A percentile compares a stretch with the other conserved stretches of the same genome.
Conservation (phyloP, 441 rosid genomes). For the Syzygium syzygioides region DNA sequence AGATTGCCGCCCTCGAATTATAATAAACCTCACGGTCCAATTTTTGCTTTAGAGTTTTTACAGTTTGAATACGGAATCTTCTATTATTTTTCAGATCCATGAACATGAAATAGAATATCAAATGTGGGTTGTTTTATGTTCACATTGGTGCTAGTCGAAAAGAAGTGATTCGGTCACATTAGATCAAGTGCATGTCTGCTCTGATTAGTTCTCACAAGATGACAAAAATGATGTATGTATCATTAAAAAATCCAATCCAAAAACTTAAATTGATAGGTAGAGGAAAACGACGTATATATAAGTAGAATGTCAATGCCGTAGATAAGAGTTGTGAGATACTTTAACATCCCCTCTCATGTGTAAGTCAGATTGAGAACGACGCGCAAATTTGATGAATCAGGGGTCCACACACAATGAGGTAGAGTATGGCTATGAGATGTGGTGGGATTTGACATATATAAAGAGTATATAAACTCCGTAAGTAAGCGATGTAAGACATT, state of each 20-base stretch:
- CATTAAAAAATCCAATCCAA: not conserved
- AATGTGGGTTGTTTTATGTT: not conserved
- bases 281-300: not conserved
- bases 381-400: not conserved
- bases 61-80: not conserved
- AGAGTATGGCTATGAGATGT: not conserved
- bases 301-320: not conserved
- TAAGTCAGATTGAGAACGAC: not conserved
- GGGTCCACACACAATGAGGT: accelerated
- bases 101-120: not conserved
- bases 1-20: not conserved
- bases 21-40: not conserved
- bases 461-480: not conserved
- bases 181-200: not conserved
- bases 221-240: not conserved
- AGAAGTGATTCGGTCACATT: not conserved
- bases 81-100: not conserved
- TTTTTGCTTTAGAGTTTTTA: not conserved
- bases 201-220: not conserved
- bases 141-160: not conserved
- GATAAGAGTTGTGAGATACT: not conserved
- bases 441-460: not conserved
- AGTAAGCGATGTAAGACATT: not conserved
- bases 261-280: not conserved
- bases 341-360: not conserved